Conservation (phyloP, 2,329 filamentous ascomycete species). For the Scedosporium dehoogii region DNA sequence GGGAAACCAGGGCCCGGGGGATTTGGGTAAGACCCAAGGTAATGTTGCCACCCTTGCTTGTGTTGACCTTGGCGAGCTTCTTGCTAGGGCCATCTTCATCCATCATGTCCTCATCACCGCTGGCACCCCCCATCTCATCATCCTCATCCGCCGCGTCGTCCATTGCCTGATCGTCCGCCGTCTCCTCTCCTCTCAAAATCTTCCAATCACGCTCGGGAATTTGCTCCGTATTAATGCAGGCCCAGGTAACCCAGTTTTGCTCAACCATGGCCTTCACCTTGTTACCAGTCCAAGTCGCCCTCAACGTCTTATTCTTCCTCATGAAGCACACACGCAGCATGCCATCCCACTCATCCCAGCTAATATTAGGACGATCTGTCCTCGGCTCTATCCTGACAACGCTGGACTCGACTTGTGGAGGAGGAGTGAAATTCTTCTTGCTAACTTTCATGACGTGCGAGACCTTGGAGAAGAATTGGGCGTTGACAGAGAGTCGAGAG, state of each 20-base stretch:
- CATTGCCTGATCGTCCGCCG: constrained; percentile 31
- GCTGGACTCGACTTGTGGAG: constrained; percentile 82
- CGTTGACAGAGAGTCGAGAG: constrained; percentile 82
- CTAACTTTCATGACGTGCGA: constrained; percentile 85
- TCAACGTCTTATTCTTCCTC: constrained; percentile 82
- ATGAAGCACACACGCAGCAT: constrained; percentile 62
- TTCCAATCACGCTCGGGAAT: constrained; percentile 49
- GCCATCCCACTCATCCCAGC: constrained; percentile 93
- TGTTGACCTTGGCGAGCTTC: constrained; percentile 65
- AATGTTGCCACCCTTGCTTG: constrained; percentile 9
- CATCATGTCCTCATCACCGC: constrained; percentile 34
- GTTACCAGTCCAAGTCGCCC: constrained; percentile 71
- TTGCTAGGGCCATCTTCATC: constrained; percentile 64
- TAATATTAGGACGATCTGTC: constrained; percentile 68
- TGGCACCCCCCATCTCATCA: constrained; percentile 27
- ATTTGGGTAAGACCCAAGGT: background rate
- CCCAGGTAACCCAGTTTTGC: constrained; percentile 81
- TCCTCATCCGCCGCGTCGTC: constrained; percentile 28
- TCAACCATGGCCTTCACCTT: constrained; percentile 75
- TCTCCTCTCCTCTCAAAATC: constrained; percentile 23
- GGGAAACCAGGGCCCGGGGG: constrained; percentile 68
- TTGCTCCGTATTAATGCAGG: constrained; percentile 72
- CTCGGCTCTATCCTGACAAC: constrained; percentile 88
- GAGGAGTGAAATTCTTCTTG: constrained; percentile 92
- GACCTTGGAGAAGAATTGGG: constrained; percentile 70